Conservation (phyloP, 106 monocot genomes). For the Chionographis japonica region DNA sequence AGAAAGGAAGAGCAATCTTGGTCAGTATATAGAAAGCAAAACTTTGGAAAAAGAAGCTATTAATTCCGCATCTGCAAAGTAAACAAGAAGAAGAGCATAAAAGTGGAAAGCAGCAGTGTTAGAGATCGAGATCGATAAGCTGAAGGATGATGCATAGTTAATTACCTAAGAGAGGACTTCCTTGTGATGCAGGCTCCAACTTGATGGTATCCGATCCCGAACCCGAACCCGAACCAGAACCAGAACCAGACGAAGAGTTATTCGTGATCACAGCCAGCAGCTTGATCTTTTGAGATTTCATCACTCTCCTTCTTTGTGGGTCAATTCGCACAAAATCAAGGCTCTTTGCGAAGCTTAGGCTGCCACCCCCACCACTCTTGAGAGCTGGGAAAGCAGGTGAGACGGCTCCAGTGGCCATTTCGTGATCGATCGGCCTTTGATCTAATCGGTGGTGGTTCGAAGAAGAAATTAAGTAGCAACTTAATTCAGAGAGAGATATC, state of each 20-base stretch:
- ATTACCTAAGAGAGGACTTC: slow-evolving; percentile 88
- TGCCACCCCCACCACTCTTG: slow-evolving; percentile 16
- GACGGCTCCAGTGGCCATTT: slow-evolving; percentile 48
- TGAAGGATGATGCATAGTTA: not conserved
- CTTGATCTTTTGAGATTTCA: slow-evolving; percentile 15
- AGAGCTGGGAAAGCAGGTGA: slow-evolving; percentile 48
- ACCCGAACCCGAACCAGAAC: slow-evolving; percentile 16
- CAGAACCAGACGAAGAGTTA: slow-evolving; percentile 63
- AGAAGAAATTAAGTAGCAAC: too few relatives aligned
- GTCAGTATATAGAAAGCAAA: too few relatives aligned
- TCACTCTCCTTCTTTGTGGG: slow-evolving; percentile 7
- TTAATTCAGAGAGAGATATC: too few relatives aligned
- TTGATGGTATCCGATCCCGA: slow-evolving; percentile 37
- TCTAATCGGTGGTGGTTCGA: too few relatives aligned
- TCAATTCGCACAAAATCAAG: slow-evolving; percentile 63
- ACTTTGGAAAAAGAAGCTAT: too few relatives aligned
- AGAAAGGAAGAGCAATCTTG: too few relatives aligned
- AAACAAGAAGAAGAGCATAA: not conserved
- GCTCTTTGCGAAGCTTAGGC: slow-evolving; percentile 38
- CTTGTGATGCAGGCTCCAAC: slow-evolving; percentile 66
- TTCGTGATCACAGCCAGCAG: slow-evolving; percentile 19
- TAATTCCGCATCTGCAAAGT: too few relatives aligned
- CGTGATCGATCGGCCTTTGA: not conserved
- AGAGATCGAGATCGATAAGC: not conserved
- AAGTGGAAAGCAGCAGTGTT: not conserved